Evolutionary conservation across 2,329 filamentous ascomycete genomes (phyloP), one percentile per base, ranked within the genome.

Genomic region (Fusarium sp.): DNA sequence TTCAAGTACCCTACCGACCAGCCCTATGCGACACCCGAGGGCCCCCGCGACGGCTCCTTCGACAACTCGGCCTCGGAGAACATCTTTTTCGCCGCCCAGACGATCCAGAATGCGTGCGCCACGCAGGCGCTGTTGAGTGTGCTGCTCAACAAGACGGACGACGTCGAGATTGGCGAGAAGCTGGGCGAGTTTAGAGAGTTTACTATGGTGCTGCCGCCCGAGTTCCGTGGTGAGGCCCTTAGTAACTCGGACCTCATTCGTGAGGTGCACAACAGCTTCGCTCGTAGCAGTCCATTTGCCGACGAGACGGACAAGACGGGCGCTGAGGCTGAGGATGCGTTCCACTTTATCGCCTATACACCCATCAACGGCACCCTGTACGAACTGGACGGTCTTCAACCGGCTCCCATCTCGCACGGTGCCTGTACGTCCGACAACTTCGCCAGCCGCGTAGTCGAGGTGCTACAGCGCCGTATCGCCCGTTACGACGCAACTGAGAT

Each of bases 331-430:
- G 93, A 97, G 75, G 96, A 98, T 77, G 92, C 95, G 27, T 99
- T 96, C 82, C 96, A 99, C 83, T 99, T 99, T 80, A 93, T 99
- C 75, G 96, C 94, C 31, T 99, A 99, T 81, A 94, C 93, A 8
- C 87, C 90, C 58, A 86, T 97, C 72, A 87, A 91, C 77, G 91
- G 90, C 70, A 89, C 83, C 4, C 86, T 99, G 59, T 99, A 97
- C 84, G 96, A 99, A 82, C 87, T 99, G 57, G 96, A 99, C 80
- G 96, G 96, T 16, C 84, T 99, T 69, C 95, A 98, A 81, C 93
- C 93, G 4, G 91, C 92, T 62, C 96, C 96, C 60, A 97, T 99
- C 74, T 89, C 88, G 54, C 96, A 99, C 81, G 96, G 95, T 27
- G 70, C 86, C 4, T 96, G 93, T 79, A 83, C 84, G 1, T 76